Evolutionary conservation across 257 asterid species (phyloP), one percentile per base, ranked within the genome.

Genomic region (Gynochthodes officinalis): DNA sequence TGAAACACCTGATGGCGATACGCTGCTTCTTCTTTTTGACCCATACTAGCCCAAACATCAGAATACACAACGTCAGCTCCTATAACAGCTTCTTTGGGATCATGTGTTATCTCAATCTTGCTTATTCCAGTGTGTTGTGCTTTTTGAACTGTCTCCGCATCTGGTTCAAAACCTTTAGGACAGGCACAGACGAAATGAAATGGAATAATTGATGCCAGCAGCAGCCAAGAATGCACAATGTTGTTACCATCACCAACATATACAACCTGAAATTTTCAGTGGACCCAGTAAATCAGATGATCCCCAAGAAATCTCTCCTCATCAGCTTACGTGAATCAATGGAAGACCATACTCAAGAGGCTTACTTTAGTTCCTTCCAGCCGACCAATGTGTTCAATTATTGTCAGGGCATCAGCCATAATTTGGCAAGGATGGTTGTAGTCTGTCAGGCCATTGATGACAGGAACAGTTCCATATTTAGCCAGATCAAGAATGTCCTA

Each of bases 1-100:
- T 90, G 92, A 80, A 91, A 94, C 44, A 81, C 97, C 79, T 80
- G 79, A 48, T 85, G 91, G 23, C 98, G 98, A 75, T 91, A 76
- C 65, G 89, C 97, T 84, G 99, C 97, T 88, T 94, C 99, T 76
- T 91, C 97, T 83, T 94, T 94, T 79, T 94, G 97, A 44, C 99
- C 98, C 97, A 91, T 91, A 83, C 98, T 89, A 42, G 99, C 99
- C 98, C 98, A 94, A 75, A 94, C 98, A 85, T 94, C 99, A 25
- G 98, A 75, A 78, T 94, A 94, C 69, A 94, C 95, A 59, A 94
- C 95, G 77, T 94, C 98, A 71, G 99, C 97, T 69, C 99, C 99
- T 73, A 43, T 82, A 19, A 94, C 96, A 72, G 97, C 98, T 84
- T 89, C 98, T 75, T 92, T 89, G 70, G 91, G 93, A 81, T 91